Percentiles rank a stretch among this genome's conserved stretches.
Evolutionary conservation across 2,329 filamentous ascomycete species (phyloP).

Genomic region (Colletotrichum nymphaeae): DNA sequence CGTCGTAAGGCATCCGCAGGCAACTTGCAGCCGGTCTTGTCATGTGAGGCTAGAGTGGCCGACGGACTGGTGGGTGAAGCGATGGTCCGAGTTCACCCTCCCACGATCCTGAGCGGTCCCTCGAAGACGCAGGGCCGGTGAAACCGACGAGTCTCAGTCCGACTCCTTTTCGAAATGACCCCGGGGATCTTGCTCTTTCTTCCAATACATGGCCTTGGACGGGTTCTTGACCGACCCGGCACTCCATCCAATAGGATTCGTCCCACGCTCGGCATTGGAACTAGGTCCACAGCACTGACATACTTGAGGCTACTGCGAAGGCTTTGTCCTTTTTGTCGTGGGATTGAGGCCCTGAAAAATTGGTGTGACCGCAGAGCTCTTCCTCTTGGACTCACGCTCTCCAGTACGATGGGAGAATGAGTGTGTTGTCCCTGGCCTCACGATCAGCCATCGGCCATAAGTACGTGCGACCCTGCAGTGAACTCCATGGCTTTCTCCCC

Average conservation of each 20-base stretch:
- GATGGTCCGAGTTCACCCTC: neutral
- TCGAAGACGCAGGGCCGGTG: neutral
- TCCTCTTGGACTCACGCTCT: neutral
- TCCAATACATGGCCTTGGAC: neutral
- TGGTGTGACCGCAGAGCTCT: neutral
- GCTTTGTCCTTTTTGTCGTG: neutral
- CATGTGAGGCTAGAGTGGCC: neutral
- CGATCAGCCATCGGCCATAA: neutral
- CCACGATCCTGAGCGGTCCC: neutral
- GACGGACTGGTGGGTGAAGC: neutral
- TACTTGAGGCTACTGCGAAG: neutral
- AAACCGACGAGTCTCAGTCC: neutral
- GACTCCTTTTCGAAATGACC: neutral
- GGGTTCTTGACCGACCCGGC: neutral
- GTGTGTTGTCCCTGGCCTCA: neutral
- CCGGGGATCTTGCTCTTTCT: neutral
- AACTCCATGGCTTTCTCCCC: neutral
- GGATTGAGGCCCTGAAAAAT: neutral
- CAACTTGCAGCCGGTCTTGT: neutral
- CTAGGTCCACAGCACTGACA: neutral
- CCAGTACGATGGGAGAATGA: neutral
- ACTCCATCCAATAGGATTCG: slow-evolving; percentile 7
- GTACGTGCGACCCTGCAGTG: neutral
- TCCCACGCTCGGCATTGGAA: neutral
- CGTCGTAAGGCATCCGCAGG: neutral